phyloP scores from a whole-genome alignment of 495 filamentous ascomycete species.

The Xanthoparmelia taractica region DNA sequence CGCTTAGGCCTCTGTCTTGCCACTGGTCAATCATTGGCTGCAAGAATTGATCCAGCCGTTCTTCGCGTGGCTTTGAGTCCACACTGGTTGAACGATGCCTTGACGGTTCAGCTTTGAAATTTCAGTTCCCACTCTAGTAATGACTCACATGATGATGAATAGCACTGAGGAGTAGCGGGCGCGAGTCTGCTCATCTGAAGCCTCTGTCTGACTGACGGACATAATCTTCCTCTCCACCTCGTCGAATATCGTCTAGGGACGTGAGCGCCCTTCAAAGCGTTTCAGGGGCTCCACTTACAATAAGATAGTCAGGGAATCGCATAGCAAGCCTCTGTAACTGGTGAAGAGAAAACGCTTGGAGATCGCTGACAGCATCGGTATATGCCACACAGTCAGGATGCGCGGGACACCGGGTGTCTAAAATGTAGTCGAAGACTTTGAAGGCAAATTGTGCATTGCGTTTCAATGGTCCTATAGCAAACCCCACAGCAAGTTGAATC shows the following conservation, averaged over 20 bases:
- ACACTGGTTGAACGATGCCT: slow-evolving; percentile 69
- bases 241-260: slow-evolving; percentile 65
- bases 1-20: slow-evolving; percentile 61
- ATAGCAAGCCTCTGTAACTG: slow-evolving; percentile 84
- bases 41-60: slow-evolving; percentile 64
- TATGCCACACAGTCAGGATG: slow-evolving; percentile 61
- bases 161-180: slow-evolving; percentile 64
- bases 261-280: slow-evolving; percentile 18
- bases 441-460: slow-evolving; percentile 72
- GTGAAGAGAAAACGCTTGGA: slow-evolving; percentile 71
- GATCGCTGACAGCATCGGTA: slow-evolving; percentile 83
- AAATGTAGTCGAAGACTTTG: slow-evolving; percentile 79
- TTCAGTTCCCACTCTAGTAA: neutral
- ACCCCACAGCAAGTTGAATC: slow-evolving; percentile 74
- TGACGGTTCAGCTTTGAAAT: neutral
- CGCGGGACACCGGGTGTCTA: slow-evolving; percentile 67
- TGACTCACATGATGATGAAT: slow-evolving; percentile 76
- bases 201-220: slow-evolving; percentile 65
- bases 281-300: slow-evolving; percentile 41
- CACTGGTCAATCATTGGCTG: slow-evolving; percentile 71
- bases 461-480: slow-evolving; percentile 75
- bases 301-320: slow-evolving; percentile 81
- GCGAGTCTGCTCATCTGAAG: slow-evolving; percentile 64
- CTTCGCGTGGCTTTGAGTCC: slow-evolving; percentile 54
- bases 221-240: slow-evolving; percentile 74